These are phyloP conservation scores for Rehmannia glutinosa DNA, from an alignment of 257 asterid species.

Conservation along the genomic window DNA sequence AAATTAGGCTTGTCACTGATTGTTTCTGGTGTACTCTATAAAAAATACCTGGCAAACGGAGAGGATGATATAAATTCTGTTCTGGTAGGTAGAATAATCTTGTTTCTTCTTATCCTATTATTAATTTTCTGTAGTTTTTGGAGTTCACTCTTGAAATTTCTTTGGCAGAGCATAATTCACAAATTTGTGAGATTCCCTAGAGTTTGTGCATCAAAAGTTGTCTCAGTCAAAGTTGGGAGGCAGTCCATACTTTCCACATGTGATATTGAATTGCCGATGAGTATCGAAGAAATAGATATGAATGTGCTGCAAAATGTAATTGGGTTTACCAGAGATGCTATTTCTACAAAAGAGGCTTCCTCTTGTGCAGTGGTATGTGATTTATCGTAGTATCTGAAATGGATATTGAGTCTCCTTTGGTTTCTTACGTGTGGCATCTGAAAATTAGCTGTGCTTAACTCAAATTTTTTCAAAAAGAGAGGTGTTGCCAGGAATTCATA, in stretches of 20 bases:
- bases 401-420: neutral
- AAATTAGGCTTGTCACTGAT: conserved; percentile 78
- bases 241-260: conserved; percentile 28
- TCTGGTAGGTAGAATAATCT: conserved; percentile 36
- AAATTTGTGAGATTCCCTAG: conserved; percentile 80
- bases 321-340: conserved; percentile 17
- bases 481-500: neutral
- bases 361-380: conserved; percentile 38
- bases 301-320: conserved; percentile 39
- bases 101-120: conserved; percentile 1
- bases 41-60: conserved; percentile 27
- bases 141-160: conserved; percentile 10
- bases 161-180: conserved; percentile 42
- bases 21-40: conserved; percentile 41
- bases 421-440: neutral
- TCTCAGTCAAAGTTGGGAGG: conserved; percentile 29
- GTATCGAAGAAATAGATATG: conserved; percentile 38
- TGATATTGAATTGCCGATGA: conserved; percentile 47
- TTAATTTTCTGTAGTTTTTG: conserved; percentile 2
- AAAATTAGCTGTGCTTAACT: neutral
- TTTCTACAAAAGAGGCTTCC: conserved; percentile 19
- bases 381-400: neutral
- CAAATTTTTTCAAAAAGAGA: neutral
- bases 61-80: conserved; percentile 41
- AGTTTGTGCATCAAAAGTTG: conserved; percentile 39